Conservation (phyloP, 306 rosid genomes). For the Mimosa bimucronata region DNA sequence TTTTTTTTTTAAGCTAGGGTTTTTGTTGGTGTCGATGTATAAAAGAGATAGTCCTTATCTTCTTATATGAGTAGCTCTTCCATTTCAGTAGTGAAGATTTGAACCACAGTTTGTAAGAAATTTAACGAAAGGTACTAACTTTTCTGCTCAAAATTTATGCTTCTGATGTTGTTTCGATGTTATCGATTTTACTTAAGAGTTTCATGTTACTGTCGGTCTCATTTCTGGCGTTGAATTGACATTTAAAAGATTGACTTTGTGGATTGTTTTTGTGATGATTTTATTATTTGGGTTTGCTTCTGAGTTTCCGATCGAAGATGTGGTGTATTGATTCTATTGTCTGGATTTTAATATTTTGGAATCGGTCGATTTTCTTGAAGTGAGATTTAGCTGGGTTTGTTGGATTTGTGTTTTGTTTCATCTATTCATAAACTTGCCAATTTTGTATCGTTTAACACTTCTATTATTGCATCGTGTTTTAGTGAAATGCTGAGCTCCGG, state of each 20-base stretch:
- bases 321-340: background rate
- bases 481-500: background rate
- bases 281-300: background rate
- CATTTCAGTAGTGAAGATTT: background rate
- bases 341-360: background rate
- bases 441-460: background rate
- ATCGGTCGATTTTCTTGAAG: background rate
- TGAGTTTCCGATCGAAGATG: background rate
- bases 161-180: background rate
- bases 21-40: conserved; percentile 13
- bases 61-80: background rate
- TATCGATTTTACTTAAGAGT: background rate
- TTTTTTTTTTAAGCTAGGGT: background rate
- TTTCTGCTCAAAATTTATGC: background rate
- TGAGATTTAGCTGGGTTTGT: conserved; percentile 2
- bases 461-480: background rate
- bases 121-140: background rate
- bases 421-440: background rate
- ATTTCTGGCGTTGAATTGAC: background rate
- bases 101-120: conserved; percentile 15
- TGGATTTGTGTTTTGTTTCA: background rate
- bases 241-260: background rate
- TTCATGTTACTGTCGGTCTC: background rate
- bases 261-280: background rate
- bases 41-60: background rate